Base-by-base conservation (phyloP, 2,329 filamentous ascomycete species). In the Colletotrichum euphorbiae region DNA sequence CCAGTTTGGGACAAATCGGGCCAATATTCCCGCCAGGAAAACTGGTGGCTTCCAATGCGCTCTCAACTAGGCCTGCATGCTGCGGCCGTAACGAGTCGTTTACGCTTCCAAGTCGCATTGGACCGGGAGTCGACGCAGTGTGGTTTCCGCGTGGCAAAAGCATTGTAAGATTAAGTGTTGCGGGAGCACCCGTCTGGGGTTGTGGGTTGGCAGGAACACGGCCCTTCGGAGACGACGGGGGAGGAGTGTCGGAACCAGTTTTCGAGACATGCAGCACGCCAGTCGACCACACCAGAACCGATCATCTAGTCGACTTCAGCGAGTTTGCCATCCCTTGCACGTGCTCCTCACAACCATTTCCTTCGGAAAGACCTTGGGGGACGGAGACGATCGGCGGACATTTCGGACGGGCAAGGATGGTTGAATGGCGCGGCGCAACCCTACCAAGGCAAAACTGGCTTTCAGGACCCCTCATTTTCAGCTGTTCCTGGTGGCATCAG, bases 151-250 rank as follows among this genome's bases (percentile, higher is more conserved):
- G 33, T 59, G 45, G 36, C 45, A 33, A 51, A 40, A 50, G 6
- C 19, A 58, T 11, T 31, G 36, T 24, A 33, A 45, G 33, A 8
- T 38, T 38, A 38, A 13, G 33, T 15, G 45, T 42, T 50, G 40
- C 65, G 65, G 65, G 65, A 68, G 65, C 46, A 58, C 48, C 65
- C 65, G 65, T 68, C 54, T 68, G 61, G 61, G 54, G 42, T 15
- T 17, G 6, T 13, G 42, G 45, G 9, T 17, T 21, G 24, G 17
- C 48, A 60, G 65, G 65, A 65, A 55, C 21, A 55, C 61, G 61
- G 54, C 61, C 65, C 65, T 68, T 60, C 54, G 61, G 65, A 68
- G 31, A 65, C 65, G 65, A 60, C 65, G 65, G 65, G 60, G 61
- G n/a, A 43, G 6, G 21, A 21, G 21, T 21, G 21, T 21, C 21